Evolutionary conservation across 345 rosid genomes (phyloP).

Genomic region (Iberis pinnata): DNA sequence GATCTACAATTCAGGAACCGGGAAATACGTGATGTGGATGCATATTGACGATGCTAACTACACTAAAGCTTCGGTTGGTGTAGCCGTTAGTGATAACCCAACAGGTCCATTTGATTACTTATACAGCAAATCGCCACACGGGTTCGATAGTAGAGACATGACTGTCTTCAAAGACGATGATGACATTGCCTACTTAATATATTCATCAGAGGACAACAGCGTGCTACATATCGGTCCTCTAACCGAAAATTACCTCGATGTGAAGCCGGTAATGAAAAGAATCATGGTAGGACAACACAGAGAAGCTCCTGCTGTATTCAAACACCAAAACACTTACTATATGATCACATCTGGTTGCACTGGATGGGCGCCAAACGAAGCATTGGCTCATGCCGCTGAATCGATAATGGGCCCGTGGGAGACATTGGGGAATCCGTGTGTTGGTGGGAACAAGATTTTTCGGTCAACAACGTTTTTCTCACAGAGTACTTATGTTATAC

Average conservation of each 20-base stretch:
- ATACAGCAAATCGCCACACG: conserved; percentile 67
- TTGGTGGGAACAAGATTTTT: conserved; percentile 72
- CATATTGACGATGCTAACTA: conserved; percentile 85
- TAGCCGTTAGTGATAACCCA: conserved; percentile 66
- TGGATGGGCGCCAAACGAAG: conserved; percentile 98
- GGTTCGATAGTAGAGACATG: conserved; percentile 91
- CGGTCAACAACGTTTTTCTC: conserved; percentile 65
- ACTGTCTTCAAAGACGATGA: conserved; percentile 81
- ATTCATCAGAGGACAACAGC: conserved; percentile 82
- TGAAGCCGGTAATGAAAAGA: conserved; percentile 42
- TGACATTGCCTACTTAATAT: conserved; percentile 63
- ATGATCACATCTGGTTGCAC: conserved; percentile 96
- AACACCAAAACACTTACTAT: conserved; percentile 68
- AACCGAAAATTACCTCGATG: conserved; percentile 62
- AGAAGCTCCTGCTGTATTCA: conserved; percentile 87
- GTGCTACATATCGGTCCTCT: conserved; percentile 83
- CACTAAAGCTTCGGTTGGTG: conserved; percentile 80
- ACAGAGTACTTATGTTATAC: conserved; percentile 72
- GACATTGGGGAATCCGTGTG: conserved; percentile 79
- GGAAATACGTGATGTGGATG: conserved; percentile 96
- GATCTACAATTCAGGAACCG: conserved; percentile 58
- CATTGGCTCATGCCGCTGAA: conserved; percentile 75
- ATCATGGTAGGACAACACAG: conserved; percentile 69
- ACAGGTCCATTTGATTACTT: conserved; percentile 79
- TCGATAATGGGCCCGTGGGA: conserved; percentile 95